Base-by-base conservation (phyloP, 1,284 basidiomycete genomes). In the Ceratobasidium sp. region DNA sequence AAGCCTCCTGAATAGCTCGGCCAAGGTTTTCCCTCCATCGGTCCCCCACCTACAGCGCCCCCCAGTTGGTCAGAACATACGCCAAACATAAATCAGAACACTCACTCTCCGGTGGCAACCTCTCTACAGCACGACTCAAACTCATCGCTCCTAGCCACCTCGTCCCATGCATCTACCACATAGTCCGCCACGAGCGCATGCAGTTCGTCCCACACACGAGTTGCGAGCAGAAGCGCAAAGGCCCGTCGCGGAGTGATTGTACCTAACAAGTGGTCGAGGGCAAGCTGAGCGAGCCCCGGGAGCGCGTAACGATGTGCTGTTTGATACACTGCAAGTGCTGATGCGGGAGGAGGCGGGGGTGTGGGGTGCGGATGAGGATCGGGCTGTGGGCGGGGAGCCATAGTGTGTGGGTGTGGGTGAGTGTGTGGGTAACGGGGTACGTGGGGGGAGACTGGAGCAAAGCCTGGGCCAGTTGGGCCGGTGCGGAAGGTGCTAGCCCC, bases 361-460 rank as follows among this genome's bases (percentile, higher is more conserved):
- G 89, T 87, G 1, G 92, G 93, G 78, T 95, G 93, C 0, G 84
- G 80, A 80, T 95, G 92, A 2, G 92, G 92, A 77, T 95, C 93
- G 84, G 81, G 46, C 77, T 82, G 78, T 49, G 11, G 77, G 72
- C 4, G 78, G 70, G n/a, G 74, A 30, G 54, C 23, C 21, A 58
- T 52, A 0, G 52, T n/a, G 46, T 64, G 73, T 30, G 72, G 35
- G 32, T 66, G 76, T 26, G 50, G 71, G 14, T 43, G 57, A 32
- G 57, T 30, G 23, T 75, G 73, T 18, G 74, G 54, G 28, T 67
- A 26, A 49, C 72, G 72, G 50, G 63, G 73, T 18, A 67, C 41
- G 70, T 73, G 35, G 26, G 64, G 49, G 21, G 75, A 61, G 18
- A 41, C 47, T 2, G 72, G 54, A 18, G 66, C 43, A 38, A 46